Base-by-base conservation (phyloP, 768 basidiomycete genomes). In the Coprinellus aureogranulatus region DNA sequence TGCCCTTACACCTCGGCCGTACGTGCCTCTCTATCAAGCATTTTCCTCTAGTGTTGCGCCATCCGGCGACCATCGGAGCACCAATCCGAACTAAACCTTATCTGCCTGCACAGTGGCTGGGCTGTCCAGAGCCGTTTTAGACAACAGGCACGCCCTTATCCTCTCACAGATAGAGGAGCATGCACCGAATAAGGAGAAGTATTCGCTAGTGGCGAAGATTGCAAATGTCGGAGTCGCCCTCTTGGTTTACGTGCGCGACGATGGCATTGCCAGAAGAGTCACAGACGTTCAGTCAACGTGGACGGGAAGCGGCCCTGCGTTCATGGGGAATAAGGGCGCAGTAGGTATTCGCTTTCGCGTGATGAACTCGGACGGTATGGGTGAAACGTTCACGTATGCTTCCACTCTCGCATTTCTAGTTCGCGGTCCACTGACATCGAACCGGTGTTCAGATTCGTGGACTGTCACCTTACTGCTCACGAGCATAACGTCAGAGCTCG, bases 251-350 rank as follows among this genome's bases (percentile, higher is more conserved):
- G 93, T 85, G 1, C 85, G 81, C 39, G 90, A 94, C 63, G 83
- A 83, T 28, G 75, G 82, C 20, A 61, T 90, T 51, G 85, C 81
- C 46, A 79, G 86, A 57, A 76, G 73, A 54, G 75, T 89, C 22
- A 72, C 76, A 59, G 82, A 90, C 63, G 83, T 90, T 34, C 78
- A 92, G 65, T 88, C 89, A 47, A 75, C 82, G 55, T 88, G 90
- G 86, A 90, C 87, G 0, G 88, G 90, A 6, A 80, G 77, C 59
- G 88, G 88, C 4, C 86, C 84, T 31, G 81, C 70, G 16, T 86
- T 82, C 62, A 90, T 97, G 90, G 92, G 91, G 5, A 97, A 99
- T 75, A 98, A 98, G 72, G 94, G 93, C 26, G 95, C 92, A 0
- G 94, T 97, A 2, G 94, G 90, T 14, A 79, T 94, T 41, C 81